Base-by-base conservation (phyloP, 1,284 basidiomycete genomes). In the Polyporus tsugae region DNA sequence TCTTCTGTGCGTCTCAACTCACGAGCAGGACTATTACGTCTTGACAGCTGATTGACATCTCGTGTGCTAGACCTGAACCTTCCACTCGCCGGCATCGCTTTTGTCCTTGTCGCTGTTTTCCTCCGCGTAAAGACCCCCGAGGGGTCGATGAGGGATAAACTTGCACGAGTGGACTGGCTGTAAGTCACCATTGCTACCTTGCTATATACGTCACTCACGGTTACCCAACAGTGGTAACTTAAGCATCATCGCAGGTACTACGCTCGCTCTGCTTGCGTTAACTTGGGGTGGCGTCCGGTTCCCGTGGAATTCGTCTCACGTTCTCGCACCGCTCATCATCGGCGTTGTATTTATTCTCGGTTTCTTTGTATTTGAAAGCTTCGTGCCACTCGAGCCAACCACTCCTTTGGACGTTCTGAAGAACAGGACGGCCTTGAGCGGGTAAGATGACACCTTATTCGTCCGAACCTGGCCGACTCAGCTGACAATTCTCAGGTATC, bases 21-120 rank as follows among this genome's bases (percentile, higher is more conserved):
- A 7, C 44, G 3, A 41, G 39, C 39, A n/a, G n/a, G n/a, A n/a
- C n/a, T n/a, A n/a, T n/a, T n/a, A n/a, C n/a, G n/a, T n/a, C n/a
- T n/a, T n/a, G n/a, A n/a, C n/a, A n/a, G n/a, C n/a, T n/a, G n/a
- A n/a, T n/a, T n/a, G n/a, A n/a, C n/a, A n/a, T n/a, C n/a, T n/a
- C n/a, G n/a, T n/a, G n/a, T n/a, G n/a, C n/a, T 61, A 77, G 75
- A 80, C 69, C 63, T 83, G 72, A 83, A 83, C 66, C 70, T 83
- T 1, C 82, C 82, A 1, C 66, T 82, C 6, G 75, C 78, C 4
- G 81, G 75, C 17, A 72, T 81, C 35, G 75, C 81, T 0, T 76
- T 82, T 64, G 67, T 69, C n/a, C 75, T 82, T 29, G 77, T 82
- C 33, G 70, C 74, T 19, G 53, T 76, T 41, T 77, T 75, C 67